A percentile compares a stretch with the other conserved stretches of the same genome.
Conservation (phyloP, 306 rosid genomes). For the Cicer chorassanicum region DNA sequence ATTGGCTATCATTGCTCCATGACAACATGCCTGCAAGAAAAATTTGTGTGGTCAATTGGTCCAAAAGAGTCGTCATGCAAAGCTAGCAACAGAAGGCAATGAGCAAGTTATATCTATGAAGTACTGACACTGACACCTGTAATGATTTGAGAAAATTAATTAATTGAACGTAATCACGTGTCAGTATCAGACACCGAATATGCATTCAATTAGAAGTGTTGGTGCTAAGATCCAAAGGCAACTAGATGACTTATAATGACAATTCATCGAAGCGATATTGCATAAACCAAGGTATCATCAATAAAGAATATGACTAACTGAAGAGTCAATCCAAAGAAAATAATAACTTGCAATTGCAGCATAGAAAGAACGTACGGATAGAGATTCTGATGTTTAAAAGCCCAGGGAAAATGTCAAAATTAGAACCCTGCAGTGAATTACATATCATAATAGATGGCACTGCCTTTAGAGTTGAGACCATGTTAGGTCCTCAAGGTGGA, state of each 20-base stretch:
- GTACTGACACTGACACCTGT: too few species aligned
- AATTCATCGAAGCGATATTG: conserved; percentile 8
- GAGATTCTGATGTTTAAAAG: conserved; percentile 8
- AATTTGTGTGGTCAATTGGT: conserved; percentile 18
- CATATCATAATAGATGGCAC: conserved; percentile 16
- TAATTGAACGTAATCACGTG: too few species aligned
- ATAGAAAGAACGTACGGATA: conserved; percentile 15
- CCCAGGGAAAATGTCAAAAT: conserved; percentile 3
- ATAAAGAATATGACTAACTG: conserved; percentile 28
- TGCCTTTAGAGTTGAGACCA: conserved; percentile 19
- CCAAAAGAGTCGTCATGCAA: conserved; percentile 25
- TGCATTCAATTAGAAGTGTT: too few species aligned
- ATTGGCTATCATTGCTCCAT: conserved; percentile 96
- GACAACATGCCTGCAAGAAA: conserved; percentile 71
- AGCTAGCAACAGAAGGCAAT: background rate
- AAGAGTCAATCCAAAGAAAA: conserved; percentile 27
- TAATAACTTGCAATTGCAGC: background rate
- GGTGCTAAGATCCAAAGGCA: too few species aligned
- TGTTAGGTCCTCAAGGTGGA: conserved; percentile 17
- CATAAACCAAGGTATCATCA: conserved; percentile 28
- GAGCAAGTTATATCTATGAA: background rate
- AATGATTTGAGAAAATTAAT: too few species aligned
- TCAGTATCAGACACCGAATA: too few species aligned
- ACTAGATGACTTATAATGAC: too few species aligned
- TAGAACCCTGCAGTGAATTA: background rate